Percentiles rank a stretch among this genome's conserved stretches.
Conservation (phyloP, 139 green algal genomes). For the Chlorella sp. region DNA sequence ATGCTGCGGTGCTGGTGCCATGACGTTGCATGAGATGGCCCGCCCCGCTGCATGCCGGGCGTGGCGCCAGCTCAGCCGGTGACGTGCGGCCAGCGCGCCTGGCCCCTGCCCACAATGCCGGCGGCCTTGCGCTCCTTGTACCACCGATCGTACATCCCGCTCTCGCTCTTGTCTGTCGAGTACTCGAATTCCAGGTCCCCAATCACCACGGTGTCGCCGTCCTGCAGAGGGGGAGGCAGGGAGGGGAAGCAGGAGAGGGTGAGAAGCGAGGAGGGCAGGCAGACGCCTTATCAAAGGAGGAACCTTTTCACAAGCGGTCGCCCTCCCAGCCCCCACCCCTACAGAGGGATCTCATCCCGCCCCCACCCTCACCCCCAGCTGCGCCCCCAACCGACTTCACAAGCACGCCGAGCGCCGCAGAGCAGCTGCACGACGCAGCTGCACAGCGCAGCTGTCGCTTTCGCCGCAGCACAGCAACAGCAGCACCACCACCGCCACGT, state of each 20-base stretch:
- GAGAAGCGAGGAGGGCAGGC: neutral
- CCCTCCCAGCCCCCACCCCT: neutral
- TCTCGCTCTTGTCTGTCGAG: conserved; percentile 68
- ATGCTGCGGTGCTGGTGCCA: too few species aligned
- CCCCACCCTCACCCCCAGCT: neutral
- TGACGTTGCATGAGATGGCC: too few species aligned
- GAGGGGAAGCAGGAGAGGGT: neutral
- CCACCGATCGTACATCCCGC: conserved; percentile 78
- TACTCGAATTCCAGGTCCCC: conserved; percentile 80
- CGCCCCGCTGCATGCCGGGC: too few species aligned
- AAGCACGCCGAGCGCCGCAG: too few species aligned
- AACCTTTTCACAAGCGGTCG: conserved; percentile 1
- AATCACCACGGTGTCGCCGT: conserved; percentile 86
- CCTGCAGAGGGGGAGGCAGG: conserved; percentile 25
- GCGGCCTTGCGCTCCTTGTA: conserved; percentile 65
- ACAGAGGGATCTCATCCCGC: too few species aligned
- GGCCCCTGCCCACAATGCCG: conserved; percentile 64
- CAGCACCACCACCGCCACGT: too few species aligned
- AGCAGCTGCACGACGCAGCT: too few species aligned
- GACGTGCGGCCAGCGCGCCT: conserved; percentile 72
- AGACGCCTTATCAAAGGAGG: too few species aligned
- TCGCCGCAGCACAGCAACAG: too few species aligned
- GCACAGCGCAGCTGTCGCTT: too few species aligned
- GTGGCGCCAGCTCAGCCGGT: conserved; percentile 28
- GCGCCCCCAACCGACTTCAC: neutral